These are phyloP conservation scores for Podaxis pistillaris DNA, from an alignment of 768 basidiomycete genomes.

Conservation along the genomic window DNA sequence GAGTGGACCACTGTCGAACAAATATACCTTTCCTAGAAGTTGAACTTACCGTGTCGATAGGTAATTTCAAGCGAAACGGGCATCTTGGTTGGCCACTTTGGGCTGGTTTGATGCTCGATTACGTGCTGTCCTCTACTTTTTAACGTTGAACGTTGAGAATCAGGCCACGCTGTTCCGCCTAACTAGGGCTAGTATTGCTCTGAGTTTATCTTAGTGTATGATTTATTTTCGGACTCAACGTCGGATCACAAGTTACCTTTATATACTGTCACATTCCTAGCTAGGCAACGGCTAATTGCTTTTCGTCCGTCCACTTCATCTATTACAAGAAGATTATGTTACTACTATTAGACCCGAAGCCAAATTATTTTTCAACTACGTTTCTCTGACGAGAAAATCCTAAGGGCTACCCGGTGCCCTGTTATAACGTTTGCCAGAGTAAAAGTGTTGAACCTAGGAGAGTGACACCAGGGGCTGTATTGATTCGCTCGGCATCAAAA, in stretches of 20 bases:
- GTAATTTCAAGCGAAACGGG: slow-evolving; percentile 47
- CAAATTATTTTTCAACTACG: too few relatives aligned
- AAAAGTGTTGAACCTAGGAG: too few relatives aligned
- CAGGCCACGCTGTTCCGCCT: neutral
- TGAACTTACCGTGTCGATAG: slow-evolving; percentile 21
- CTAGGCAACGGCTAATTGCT: neutral
- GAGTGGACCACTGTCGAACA: slow-evolving; percentile 16
- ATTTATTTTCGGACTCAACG: neutral
- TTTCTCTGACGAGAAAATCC: too few relatives aligned
- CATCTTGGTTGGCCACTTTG: slow-evolving; percentile 48
- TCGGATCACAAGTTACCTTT: neutral
- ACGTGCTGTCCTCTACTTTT: slow-evolving; percentile 16
- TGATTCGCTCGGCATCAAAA: neutral
- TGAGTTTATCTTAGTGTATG: neutral
- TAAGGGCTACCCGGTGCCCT: too few relatives aligned
- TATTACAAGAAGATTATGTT: neutral
- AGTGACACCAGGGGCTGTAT: too few relatives aligned
- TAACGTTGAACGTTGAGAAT: neutral
- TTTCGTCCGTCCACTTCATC: neutral
- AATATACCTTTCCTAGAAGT: neutral
- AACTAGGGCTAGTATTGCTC: neutral
- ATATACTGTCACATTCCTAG: neutral
- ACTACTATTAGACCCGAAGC: too few relatives aligned
- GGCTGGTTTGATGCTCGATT: slow-evolving; percentile 41
- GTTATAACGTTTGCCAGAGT: too few relatives aligned